A percentile compares a stretch with the other conserved stretches of the same genome.
Evolutionary conservation across 495 filamentous ascomycete genomes (phyloP).

Genomic region (Talaromyces borbonicus): DNA sequence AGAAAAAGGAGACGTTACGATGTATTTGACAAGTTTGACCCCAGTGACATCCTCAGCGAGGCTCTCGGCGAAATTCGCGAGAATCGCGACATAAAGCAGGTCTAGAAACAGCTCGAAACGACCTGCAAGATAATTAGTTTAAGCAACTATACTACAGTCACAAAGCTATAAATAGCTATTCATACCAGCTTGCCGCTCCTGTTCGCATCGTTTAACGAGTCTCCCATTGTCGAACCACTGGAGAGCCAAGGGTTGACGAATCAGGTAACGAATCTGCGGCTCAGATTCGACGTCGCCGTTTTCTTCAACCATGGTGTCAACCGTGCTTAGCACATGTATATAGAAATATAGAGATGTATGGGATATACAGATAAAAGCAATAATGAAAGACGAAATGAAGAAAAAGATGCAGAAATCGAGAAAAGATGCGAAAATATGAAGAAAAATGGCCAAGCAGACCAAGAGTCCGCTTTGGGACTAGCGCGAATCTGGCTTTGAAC

Average conservation of each 20-base stretch:
- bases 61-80: constrained; percentile 35
- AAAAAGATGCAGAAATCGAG: background rate
- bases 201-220: constrained; percentile 24
- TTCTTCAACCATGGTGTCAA: constrained; percentile 2
- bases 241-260: constrained; percentile 27
- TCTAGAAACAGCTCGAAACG: constrained; percentile 43
- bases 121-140: constrained; percentile 12
- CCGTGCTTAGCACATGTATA: background rate
- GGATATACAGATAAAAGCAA: no score
- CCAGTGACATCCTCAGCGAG: constrained; percentile 36
- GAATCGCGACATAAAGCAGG: constrained; percentile 34
- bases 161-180: background rate
- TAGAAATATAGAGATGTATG: background rate
- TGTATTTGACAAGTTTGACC: constrained; percentile 33
- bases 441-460: background rate
- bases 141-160: background rate
- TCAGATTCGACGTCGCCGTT: constrained; percentile 8
- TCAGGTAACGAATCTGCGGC: constrained; percentile 20
- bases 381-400: background rate
- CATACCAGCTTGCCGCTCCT: constrained; percentile 27
- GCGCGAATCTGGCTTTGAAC: background rate
- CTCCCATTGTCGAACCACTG: constrained; percentile 32
- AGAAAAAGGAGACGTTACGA: constrained; percentile 17
- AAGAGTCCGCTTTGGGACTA: background rate
- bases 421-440: no score